Conservation (phyloP, 2,329 filamentous ascomycete species). For the Truncatella angustata region DNA sequence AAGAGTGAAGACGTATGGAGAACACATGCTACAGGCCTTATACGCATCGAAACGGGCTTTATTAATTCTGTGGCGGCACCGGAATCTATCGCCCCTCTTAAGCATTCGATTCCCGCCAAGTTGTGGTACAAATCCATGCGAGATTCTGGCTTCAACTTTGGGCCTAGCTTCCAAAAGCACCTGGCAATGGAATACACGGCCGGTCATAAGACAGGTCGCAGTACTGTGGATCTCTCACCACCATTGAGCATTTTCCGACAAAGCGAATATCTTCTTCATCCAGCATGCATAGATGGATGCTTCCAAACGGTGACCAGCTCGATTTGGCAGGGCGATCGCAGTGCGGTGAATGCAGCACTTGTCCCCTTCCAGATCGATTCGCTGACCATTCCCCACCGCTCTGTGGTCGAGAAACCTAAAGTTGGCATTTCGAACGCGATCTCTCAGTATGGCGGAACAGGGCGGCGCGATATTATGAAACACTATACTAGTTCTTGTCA, state of each 20-base stretch:
- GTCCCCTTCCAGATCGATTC: slow-evolving; percentile 19
- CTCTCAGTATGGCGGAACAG: background rate
- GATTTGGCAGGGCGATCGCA: slow-evolving; percentile 17
- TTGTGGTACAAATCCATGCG: background rate
- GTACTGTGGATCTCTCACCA: slow-evolving; percentile 15
- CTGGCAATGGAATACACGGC: slow-evolving; percentile 14
- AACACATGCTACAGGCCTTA: background rate
- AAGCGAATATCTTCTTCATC: slow-evolving; percentile 31
- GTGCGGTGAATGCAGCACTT: slow-evolving; percentile 15
- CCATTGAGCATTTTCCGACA: slow-evolving; percentile 17
- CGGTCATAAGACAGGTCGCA: slow-evolving; percentile 14
- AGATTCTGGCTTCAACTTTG: background rate
- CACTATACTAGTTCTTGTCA: background rate
- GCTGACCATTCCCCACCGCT: too few relatives aligned
- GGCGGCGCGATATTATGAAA: background rate
- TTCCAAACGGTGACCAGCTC: slow-evolving; percentile 24
- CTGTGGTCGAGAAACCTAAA: too few relatives aligned
- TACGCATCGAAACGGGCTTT: background rate
- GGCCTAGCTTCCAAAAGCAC: slow-evolving; percentile 7
- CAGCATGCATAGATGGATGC: slow-evolving; percentile 27
- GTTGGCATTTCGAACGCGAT: too few relatives aligned
- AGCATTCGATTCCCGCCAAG: background rate
- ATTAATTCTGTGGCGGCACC: background rate
- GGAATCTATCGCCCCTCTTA: background rate
- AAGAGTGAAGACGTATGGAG: background rate